Evolutionary conservation across 352 stramenopile species (phyloP), one percentile per base, ranked within the genome.

Genomic region (Pythium scleroteichum): DNA sequence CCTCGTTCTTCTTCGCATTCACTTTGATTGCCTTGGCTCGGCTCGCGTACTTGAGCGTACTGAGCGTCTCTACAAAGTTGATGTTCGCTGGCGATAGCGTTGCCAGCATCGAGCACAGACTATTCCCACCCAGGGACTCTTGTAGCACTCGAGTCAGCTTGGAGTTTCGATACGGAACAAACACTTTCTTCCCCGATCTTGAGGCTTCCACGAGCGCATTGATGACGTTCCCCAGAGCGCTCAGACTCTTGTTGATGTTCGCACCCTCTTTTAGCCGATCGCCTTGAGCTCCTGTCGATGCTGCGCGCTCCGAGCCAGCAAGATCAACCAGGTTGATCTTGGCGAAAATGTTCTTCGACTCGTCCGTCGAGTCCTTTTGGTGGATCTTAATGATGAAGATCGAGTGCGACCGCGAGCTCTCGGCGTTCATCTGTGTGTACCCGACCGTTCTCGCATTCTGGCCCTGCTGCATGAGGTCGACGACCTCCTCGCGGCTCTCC

Each of bases 301-400:
- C 85, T 2, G 88, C 91, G 19, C 92, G 78, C 61, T 98, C 93
- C 0, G 88, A 97, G 8, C 93, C 93, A 1, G 94, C 94, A 5
- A 98, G 74, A 78, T 98, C 94, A 1, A 98, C 94, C 4, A 98
- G 73, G 67, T 98, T 98, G 45, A 98, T 92, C 75, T 97, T 98
- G n/a, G 84, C 84, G 35, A 94, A 86, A 38, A 93, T 74, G 72
- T 93, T 95, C 59, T 95, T 95, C 26, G 67, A 86, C 51, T 95
- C 86, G 20, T 95, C 81, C 0, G 68, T 75, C 1, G 71, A 63
- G 56, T 97, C 93, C 47, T 97, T 98, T 59, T 98, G 82, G 69
- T 97, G 78, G 64, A 98, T 97, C 59, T 96, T 97, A 50, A 98
- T 95, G n/a, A 95, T 94, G 59, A 98, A 98, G 50, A 97, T 96